These are phyloP conservation scores for Anthracocystis panici-leucophaei DNA, from an alignment of 1,284 basidiomycete species.

Conservation along the genomic window DNA sequence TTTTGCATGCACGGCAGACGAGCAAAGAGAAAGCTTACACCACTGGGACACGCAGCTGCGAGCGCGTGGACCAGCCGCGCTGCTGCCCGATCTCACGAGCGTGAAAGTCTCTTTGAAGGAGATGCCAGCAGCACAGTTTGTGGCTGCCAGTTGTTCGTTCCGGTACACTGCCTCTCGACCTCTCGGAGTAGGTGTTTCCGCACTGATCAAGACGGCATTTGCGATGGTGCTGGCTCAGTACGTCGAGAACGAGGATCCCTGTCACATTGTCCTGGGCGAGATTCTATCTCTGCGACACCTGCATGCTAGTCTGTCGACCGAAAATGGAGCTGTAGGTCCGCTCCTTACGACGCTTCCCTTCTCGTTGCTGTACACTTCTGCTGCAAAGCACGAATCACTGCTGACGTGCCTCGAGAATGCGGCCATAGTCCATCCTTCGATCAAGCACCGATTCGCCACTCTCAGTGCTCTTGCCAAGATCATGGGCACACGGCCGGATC, in stretches of 20 bases:
- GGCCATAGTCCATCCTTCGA: constrained; percentile 4
- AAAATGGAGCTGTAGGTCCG: constrained; percentile 20
- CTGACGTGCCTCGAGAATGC: neutral
- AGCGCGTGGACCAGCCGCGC: constrained; percentile 13
- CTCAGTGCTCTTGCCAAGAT: constrained; percentile 4
- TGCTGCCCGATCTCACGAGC: constrained; percentile 15
- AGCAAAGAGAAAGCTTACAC: constrained; percentile 3
- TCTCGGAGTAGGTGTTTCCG: neutral
- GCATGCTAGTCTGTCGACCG: constrained; percentile 13
- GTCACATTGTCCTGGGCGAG: constrained; percentile 19
- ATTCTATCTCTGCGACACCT: constrained; percentile 10
- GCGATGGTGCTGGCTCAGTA: constrained; percentile 19
- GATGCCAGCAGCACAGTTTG: neutral
- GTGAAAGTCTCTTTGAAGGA: neutral
- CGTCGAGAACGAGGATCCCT: constrained; percentile 9
- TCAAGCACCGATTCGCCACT: constrained; percentile 8
- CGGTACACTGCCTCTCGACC: neutral
- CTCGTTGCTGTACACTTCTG: constrained; percentile 9
- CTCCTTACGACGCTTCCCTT: constrained; percentile 20
- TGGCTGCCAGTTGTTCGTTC: neutral
- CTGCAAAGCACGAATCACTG: neutral
- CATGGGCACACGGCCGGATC: constrained; percentile 13
- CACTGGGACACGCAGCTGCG: constrained; percentile 13
- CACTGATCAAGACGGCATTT: constrained; percentile 21
- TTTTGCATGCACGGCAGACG: constrained; percentile 1